Evolutionary conservation across 2,329 filamentous ascomycete species (phyloP).

Genomic region (Cadophora sp.): DNA sequence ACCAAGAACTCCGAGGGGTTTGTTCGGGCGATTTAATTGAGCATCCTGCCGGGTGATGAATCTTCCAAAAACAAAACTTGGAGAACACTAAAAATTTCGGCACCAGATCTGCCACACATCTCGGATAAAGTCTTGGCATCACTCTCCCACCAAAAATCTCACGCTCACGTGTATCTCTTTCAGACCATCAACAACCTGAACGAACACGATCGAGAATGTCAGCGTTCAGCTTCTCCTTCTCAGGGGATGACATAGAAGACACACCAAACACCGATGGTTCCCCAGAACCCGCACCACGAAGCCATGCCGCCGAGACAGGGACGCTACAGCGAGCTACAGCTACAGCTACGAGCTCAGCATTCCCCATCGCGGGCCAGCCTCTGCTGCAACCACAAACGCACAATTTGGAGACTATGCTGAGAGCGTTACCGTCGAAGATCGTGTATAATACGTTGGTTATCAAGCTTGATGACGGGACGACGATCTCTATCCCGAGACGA

Average conservation of each 20-base stretch:
- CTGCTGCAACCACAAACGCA: conserved; percentile 62
- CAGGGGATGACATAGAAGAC: conserved; percentile 69
- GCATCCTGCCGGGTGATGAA: background rate
- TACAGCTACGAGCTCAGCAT: conserved; percentile 52
- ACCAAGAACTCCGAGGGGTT: background rate
- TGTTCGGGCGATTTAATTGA: too few species aligned
- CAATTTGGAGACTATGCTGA: conserved; percentile 58
- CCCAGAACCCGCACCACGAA: conserved; percentile 14
- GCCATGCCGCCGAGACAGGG: conserved; percentile 46
- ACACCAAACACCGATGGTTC: conserved; percentile 29
- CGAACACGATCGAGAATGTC: conserved; percentile 41
- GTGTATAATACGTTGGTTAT: conserved; percentile 70
- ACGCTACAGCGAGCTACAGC: conserved; percentile 34
- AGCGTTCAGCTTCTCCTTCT: conserved; percentile 59
- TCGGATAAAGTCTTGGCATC: conserved; percentile 13
- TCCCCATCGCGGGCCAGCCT: conserved; percentile 67
- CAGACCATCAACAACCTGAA: background rate
- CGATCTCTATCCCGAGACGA: conserved; percentile 68
- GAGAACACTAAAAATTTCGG: background rate
- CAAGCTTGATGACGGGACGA: conserved; percentile 62
- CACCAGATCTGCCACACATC: background rate
- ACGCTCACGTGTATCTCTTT: conserved; percentile 5
- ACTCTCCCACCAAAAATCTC: background rate
- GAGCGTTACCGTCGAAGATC: conserved; percentile 73
- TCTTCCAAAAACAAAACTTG: background rate